Evolutionary conservation across 2,329 filamentous ascomycete genomes (phyloP).

Genomic region (Triangularia verruculosa): DNA sequence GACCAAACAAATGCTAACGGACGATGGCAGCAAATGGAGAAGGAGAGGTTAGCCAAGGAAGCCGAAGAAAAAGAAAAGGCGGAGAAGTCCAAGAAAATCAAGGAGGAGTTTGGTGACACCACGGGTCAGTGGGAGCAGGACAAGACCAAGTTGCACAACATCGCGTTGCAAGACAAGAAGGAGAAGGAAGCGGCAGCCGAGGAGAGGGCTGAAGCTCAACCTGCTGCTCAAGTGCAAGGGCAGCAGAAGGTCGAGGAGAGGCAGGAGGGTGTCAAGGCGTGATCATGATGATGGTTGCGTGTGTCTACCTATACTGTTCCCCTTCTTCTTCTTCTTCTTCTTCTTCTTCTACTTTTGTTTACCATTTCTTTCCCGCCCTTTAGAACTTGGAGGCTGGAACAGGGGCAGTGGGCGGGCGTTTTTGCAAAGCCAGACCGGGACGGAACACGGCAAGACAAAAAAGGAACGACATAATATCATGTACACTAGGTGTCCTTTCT

Average conservation of each 20-base stretch:
- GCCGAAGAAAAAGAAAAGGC: constrained; percentile 72
- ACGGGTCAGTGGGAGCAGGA: constrained; percentile 86
- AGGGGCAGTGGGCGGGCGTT: constrained; percentile 1
- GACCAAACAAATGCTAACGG: constrained; percentile 21
- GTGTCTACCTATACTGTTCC: not conserved
- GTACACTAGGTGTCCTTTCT: constrained; percentile 15
- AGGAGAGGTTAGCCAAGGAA: constrained; percentile 76
- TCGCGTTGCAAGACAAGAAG: constrained; percentile 57
- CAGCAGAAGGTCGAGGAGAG: constrained; percentile 17
- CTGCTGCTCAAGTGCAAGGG: constrained; percentile 7
- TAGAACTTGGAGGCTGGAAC: not conserved
- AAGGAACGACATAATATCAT: constrained; percentile 17
- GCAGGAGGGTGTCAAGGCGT: constrained; percentile 15
- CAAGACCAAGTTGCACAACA: constrained; percentile 72
- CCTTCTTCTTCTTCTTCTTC: not conserved
- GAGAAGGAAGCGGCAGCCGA: constrained; percentile 26
- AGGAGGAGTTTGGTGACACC: constrained; percentile 74
- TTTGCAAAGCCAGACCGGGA: constrained; percentile 7
- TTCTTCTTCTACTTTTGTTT: not conserved
- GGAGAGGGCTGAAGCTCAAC: not conserved
- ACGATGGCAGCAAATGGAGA: constrained; percentile 75
- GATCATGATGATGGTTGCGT: not conserved
- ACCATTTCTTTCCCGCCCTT: not conserved
- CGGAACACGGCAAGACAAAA: constrained; percentile 18
- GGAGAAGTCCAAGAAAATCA: constrained; percentile 72